phyloP scores from a whole-genome alignment of 1,139 yeast species.

The Eremothecium coryli region DNA sequence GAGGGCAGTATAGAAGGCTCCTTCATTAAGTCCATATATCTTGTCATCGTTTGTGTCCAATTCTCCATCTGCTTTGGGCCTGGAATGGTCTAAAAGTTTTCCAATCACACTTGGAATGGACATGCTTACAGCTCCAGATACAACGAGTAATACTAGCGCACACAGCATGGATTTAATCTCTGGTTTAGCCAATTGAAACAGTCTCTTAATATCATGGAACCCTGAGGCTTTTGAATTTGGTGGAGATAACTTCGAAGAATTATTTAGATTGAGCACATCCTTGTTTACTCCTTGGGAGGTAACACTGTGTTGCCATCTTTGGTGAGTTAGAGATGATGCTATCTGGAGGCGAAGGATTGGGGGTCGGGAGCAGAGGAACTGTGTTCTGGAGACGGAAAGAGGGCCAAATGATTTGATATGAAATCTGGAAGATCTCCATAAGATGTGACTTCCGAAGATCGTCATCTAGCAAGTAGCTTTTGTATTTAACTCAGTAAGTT shows the following conservation, averaged over 20 bases:
- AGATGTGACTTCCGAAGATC: too few relatives aligned
- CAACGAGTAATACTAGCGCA: constrained; percentile 55
- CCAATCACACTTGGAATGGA: constrained; percentile 77
- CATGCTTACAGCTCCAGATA: constrained; percentile 61
- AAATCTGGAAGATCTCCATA: too few relatives aligned
- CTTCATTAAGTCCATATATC: constrained; percentile 42
- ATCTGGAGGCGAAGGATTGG: not conserved
- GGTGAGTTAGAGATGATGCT: constrained; percentile 3
- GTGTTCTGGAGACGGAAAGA: too few relatives aligned
- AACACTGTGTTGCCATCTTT: too few relatives aligned
- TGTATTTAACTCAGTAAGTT: too few relatives aligned
- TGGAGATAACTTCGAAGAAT: constrained; percentile 21
- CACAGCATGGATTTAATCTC: constrained; percentile 43
- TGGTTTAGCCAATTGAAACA: constrained; percentile 43
- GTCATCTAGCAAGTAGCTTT: too few relatives aligned
- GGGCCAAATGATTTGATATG: too few relatives aligned
- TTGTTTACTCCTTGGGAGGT: too few relatives aligned
- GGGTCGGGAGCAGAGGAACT: too few relatives aligned
- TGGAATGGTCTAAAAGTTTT: constrained; percentile 53
- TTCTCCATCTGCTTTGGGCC: constrained; percentile 11
- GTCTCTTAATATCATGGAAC: constrained; percentile 35
- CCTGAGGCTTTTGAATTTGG: constrained; percentile 31
- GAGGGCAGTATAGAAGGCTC: constrained; percentile 41
- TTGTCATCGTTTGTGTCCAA: constrained; percentile 17
- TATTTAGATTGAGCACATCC: too few relatives aligned